A percentile compares a stretch with the other conserved stretches of the same genome.
phyloP scores from a whole-genome alignment of 768 basidiomycete species.

The Terana coerulea region DNA sequence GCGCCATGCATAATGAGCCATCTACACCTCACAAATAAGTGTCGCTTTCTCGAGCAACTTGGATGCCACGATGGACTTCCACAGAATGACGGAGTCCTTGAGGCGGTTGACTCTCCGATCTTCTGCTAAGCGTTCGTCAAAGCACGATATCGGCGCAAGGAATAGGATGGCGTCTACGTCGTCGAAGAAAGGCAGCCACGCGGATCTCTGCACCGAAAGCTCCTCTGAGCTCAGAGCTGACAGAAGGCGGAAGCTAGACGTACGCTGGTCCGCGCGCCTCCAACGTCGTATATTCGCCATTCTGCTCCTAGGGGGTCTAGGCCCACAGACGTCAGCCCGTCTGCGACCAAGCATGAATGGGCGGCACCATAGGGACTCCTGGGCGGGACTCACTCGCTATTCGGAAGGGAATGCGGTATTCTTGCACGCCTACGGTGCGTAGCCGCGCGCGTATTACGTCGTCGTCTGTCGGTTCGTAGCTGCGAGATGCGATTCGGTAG shows the following conservation, averaged over 20 bases:
- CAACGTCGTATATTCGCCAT: constrained; percentile 82
- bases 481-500: constrained; percentile 56
- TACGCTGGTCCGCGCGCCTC: constrained; percentile 68
- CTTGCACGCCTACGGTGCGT: constrained; percentile 75
- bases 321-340: too few relatives aligned
- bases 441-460: constrained; percentile 79
- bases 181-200: constrained; percentile 82
- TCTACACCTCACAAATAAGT: constrained; percentile 23
- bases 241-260: too few relatives aligned
- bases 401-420: constrained; percentile 64
- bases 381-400: constrained; percentile 31
- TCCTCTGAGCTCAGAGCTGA: not conserved
- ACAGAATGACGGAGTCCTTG: constrained; percentile 73
- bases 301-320: constrained; percentile 48
- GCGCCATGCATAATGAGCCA: not conserved
- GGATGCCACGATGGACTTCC: constrained; percentile 70
- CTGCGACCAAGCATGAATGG: too few relatives aligned
- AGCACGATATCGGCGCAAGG: constrained; percentile 75
- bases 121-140: constrained; percentile 76
- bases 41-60: constrained; percentile 60
- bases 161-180: constrained; percentile 84
- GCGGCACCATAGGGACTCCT: too few relatives aligned
- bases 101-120: constrained; percentile 66
- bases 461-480: constrained; percentile 68
- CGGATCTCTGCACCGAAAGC: constrained; percentile 45